These are phyloP conservation scores for Gamarada debralockiae DNA, from an alignment of 495 filamentous ascomycete species.

Conservation along the genomic window DNA sequence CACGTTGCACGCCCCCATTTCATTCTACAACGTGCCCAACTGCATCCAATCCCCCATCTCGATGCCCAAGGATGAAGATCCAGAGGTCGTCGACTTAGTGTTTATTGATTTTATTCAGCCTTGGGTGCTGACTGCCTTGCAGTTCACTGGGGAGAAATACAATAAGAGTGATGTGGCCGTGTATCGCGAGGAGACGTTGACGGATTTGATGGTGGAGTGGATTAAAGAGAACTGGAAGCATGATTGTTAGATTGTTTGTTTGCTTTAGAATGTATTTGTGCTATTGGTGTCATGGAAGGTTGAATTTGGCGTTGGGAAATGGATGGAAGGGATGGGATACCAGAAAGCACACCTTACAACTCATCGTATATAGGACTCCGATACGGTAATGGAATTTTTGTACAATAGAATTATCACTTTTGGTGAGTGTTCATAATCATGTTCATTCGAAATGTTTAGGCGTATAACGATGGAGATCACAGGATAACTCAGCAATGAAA, in stretches of 20 bases:
- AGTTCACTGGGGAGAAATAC: constrained; percentile 61
- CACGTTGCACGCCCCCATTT: constrained; percentile 71
- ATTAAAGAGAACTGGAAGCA: constrained; percentile 72
- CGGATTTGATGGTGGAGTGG: constrained; percentile 71
- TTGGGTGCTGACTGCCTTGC: constrained; percentile 69
- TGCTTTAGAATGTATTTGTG: neutral
- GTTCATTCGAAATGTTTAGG: no score
- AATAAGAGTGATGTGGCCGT: constrained; percentile 50
- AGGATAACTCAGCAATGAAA: no score
- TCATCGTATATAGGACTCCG: no score
- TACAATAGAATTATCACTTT: no score
- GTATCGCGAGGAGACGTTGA: constrained; percentile 70
- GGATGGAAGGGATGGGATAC: neutral
- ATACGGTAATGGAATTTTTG: no score
- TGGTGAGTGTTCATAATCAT: no score
- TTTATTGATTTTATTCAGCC: constrained; percentile 89
- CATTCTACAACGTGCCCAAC: constrained; percentile 77
- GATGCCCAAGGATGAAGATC: constrained; percentile 46
- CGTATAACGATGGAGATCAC: no score
- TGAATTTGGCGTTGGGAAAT: neutral
- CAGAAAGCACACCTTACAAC: neutral
- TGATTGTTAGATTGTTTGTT: constrained; percentile 35
- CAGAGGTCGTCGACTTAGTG: constrained; percentile 76
- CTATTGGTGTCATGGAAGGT: no score
- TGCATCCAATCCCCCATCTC: constrained; percentile 65